phyloP scores from a whole-genome alignment of 371 early-diverging fungal species.

The Coemansia sp. region DNA sequence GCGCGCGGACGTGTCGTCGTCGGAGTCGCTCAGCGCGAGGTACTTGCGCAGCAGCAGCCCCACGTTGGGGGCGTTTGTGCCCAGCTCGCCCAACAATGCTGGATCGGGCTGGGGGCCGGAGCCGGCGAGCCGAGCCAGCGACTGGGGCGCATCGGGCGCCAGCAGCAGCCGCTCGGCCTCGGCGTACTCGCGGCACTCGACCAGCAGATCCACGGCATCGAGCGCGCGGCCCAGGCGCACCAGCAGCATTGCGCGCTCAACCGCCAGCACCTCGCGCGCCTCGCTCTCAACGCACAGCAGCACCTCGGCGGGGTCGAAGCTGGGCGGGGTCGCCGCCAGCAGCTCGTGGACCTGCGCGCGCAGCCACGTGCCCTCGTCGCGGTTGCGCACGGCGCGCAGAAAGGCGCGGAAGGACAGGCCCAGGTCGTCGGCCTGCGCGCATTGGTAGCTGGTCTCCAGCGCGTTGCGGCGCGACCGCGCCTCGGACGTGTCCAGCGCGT shows the following conservation, averaged over 20 bases:
- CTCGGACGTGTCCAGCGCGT: background rate
- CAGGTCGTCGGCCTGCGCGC: constrained; percentile 41
- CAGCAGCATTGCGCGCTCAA: constrained; percentile 43
- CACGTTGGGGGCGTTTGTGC: background rate
- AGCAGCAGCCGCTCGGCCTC: constrained; percentile 50
- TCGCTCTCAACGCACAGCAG: constrained; percentile 26
- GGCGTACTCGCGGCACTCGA: constrained; percentile 39
- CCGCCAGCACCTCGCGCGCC: constrained; percentile 7
- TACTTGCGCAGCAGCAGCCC: constrained; percentile 18
- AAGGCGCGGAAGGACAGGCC: constrained; percentile 30
- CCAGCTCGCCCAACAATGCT: background rate
- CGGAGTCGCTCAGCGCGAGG: constrained; percentile 7
- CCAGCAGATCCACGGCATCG: constrained; percentile 30
- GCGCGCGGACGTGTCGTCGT: constrained; percentile 38
- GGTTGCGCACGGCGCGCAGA: background rate
- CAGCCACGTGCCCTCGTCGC: constrained; percentile 8
- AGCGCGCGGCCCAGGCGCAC: constrained; percentile 9
- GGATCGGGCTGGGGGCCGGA: too few relatives aligned
- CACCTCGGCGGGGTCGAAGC: constrained; percentile 29
- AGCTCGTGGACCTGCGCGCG: background rate
- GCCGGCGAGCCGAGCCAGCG: constrained; percentile 18
- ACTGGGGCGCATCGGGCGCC: constrained; percentile 11
- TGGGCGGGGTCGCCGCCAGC: constrained; percentile 8
- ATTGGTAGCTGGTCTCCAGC: constrained; percentile 22
- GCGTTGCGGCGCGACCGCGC: background rate